Conservation (phyloP, 441 rosid species). For the Kokia cookei region DNA sequence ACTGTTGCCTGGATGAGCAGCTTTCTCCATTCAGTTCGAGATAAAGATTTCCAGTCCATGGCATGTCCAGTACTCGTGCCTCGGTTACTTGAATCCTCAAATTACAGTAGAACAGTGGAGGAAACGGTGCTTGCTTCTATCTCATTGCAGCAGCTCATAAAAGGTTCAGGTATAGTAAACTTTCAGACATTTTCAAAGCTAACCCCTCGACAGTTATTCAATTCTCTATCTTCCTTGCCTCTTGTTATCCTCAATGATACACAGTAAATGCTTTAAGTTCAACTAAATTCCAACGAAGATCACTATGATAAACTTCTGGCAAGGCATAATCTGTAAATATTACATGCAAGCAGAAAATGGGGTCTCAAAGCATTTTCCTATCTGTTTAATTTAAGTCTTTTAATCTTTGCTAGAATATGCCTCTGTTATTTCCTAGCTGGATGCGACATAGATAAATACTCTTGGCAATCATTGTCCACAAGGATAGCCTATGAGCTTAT, state of each 20-base stretch:
- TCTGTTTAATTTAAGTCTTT: background rate
- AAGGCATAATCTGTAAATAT: background rate
- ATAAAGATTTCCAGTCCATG: conserved; percentile 9
- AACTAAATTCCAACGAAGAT: background rate
- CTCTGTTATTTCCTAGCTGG: conserved; percentile 4
- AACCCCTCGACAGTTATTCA: background rate
- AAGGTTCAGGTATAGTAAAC: conserved; percentile 30
- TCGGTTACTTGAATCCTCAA: conserved; percentile 17
- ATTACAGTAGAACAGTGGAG: conserved; percentile 12
- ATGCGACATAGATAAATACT: conserved; percentile 5
- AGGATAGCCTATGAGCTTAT: conserved; percentile 16
- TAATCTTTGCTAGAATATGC: conserved; percentile 19
- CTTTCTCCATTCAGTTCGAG: conserved; percentile 21
- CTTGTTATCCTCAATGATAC: too few species aligned
- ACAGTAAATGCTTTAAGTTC: background rate
- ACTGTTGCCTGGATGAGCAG: conserved; percentile 48
- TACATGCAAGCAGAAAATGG: background rate
- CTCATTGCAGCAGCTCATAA: conserved; percentile 22
- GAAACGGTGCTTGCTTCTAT: conserved; percentile 22
- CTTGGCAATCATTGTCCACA: conserved; percentile 20
- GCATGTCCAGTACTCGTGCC: conserved; percentile 17
- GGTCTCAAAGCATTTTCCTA: background rate
- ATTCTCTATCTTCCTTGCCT: too few species aligned
- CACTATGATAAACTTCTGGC: background rate
- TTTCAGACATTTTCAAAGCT: background rate